Evolutionary conservation across 139 green algal genomes (phyloP), one percentile per base, ranked within the genome.

Genomic region (Coccomyxa sp.): DNA sequence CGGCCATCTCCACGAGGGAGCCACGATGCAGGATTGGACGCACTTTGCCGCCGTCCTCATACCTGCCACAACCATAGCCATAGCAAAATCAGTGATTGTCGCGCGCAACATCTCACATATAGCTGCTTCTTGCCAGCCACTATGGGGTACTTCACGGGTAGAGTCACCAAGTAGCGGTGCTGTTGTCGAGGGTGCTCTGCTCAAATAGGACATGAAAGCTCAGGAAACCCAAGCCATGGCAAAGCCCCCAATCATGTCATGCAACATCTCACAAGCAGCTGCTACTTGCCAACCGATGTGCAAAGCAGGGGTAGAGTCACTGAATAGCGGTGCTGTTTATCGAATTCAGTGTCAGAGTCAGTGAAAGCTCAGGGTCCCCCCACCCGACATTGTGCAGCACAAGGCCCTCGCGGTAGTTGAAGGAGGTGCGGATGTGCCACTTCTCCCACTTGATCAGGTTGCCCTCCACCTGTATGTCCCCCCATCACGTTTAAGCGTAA

Each of bases 361-460:
- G n/a, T n/a, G n/a, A n/a, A n/a, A n/a, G n/a, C n/a, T n/a, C n/a
- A n/a, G n/a, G n/a, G n/a, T n/a, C n/a, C 21, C 18, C 63, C 21
- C 76, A 87, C 67, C 77, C 76, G 10, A 94, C 51, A 28, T 91
- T 57, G 87, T 98, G 91, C 60, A 98, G 91, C 81, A 98, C 93
- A n/a, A 98, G 91, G 13, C 95, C 95, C 89, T 98, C 95, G 7
- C 95, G 86, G n/a, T 89, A 88, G 80, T 95, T 98, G 88, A 98
- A 98, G 51, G 94, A 93, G 13, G 98, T 68, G 0, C 92, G 88
- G 80, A 98, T 87, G 58, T 86, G 82, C 95, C 95, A 98, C 85
- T 95, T 93, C 82, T 97, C 90, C 95, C 95, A 98, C 14, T 18
- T 79, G n/a, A 98, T 88, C 12, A 85, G 32, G 84, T 91, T 91